Evolutionary conservation across 257 asterid species (phyloP).

Genomic region (Nicotiana undulata): DNA sequence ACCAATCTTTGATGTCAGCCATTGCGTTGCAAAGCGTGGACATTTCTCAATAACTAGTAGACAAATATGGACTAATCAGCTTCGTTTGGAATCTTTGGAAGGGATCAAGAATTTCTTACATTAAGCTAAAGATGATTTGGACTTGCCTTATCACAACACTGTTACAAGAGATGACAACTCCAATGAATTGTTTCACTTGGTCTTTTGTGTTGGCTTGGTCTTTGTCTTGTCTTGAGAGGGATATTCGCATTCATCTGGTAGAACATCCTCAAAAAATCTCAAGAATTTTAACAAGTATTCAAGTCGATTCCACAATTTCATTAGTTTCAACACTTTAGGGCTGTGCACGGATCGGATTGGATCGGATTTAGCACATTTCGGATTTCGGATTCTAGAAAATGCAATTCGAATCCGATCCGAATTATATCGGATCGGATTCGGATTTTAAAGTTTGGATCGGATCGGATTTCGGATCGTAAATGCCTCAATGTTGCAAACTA

Average conservation of each 20-base stretch:
- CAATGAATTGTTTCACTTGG: background rate
- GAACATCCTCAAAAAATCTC: background rate
- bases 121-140: background rate
- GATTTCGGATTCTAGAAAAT: no score
- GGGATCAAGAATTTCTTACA: background rate
- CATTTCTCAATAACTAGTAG: background rate
- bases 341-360: no score
- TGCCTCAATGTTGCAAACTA: no score
- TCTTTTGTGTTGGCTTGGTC: background rate
- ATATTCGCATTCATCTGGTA: background rate
- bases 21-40: background rate
- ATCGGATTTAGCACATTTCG: no score
- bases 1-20: background rate
- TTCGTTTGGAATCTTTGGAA: background rate
- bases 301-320: no score
- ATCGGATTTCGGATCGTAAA: no score
- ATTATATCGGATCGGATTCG: no score
- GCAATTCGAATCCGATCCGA: no score
- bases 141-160: background rate
- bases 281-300: background rate
- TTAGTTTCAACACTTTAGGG: no score
- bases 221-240: background rate
- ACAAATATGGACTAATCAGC: background rate
- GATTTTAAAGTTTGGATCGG: no score
- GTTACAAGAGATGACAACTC: background rate